Base-by-base conservation (phyloP, 805 yeast genomes). In the Candida patagonica region DNA sequence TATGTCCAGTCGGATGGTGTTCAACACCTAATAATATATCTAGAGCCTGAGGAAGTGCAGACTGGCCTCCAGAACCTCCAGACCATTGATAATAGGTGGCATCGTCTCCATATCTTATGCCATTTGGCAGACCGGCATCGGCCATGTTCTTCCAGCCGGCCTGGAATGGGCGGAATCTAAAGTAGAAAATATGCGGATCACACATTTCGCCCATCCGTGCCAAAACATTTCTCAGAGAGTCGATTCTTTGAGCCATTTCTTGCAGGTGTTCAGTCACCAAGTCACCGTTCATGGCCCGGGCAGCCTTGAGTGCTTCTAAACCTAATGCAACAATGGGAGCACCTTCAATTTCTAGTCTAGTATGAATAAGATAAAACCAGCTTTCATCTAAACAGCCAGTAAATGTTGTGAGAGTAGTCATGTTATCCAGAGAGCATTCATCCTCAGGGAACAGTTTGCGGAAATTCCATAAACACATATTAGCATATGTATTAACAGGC, bases 81-180 rank as follows among this genome's bases (percentile, higher is more conserved):
- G 94, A 70, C 57, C 72, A 80, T 25, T 61, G 56, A 50, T 80
- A 65, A 37, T 76, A 80, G 22, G 50, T 58, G 1, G 58, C 54
- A 53, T 78, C 86, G 40, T 71, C 66, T 20, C 94, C 94, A 55
- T 88, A 88, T 36, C 68, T 64, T 1, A 88, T 79, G 1, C 96
- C 97, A 43, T 77, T 60, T 10, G 78, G 77, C 42, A 88, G 67
- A 0, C 96, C 96, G 1, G 80, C 87, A 41, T 76, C 85, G 20
- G 73, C 75, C 96, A 89, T 88, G 54, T 84, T 84, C 55, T 78
- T 78, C 94, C 96, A 89, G 2, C 96, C 97, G 1, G 96, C 95
- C 47, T 89, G 65, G 52, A 73, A 88, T 1, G 96, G 96, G 54
- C 97, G 71, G 34, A 88, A 71, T 44, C 89, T 73, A 65, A 73